phyloP scores from a whole-genome alignment of 352 stramenopile genomes.

The Phytophthora fragariae region DNA sequence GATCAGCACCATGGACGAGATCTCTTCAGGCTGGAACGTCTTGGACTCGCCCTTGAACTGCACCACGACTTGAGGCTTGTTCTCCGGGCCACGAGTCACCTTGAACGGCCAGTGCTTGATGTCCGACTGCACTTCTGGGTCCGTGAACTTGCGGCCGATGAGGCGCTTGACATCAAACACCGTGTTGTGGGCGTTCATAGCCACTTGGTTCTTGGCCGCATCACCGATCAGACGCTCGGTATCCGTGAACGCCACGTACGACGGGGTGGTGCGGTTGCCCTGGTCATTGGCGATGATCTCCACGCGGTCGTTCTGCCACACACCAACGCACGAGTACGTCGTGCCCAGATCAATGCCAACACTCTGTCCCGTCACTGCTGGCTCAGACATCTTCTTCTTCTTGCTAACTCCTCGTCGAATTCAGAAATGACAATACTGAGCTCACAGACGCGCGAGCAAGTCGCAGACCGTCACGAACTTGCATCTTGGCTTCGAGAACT shows the following conservation, averaged over 20 bases:
- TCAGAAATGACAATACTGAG: conserved; percentile 18
- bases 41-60: conserved; percentile 78
- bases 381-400: conserved; percentile 19
- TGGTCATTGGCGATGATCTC: conserved; percentile 97
- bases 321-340: conserved; percentile 97
- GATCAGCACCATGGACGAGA: conserved; percentile 80
- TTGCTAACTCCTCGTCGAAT: conserved; percentile 60
- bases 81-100: conserved; percentile 61
- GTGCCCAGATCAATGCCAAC: conserved; percentile 98
- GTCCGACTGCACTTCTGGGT: conserved; percentile 90
- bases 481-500: conserved; percentile 11
- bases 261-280: conserved; percentile 95
- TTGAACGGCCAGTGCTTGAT: conserved; percentile 79
- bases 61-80: conserved; percentile 78
- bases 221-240: conserved; percentile 95
- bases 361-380: conserved; percentile 76
- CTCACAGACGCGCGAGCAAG: not conserved
- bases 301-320: conserved; percentile 98
- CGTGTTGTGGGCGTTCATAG: conserved; percentile 95
- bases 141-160: conserved; percentile 94
- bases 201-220: conserved; percentile 94
- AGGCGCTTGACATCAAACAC: conserved; percentile 97
- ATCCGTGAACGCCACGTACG: conserved; percentile 96
- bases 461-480: not conserved
- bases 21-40: conserved; percentile 84